Base-by-base conservation (phyloP, 2,329 filamentous ascomycete genomes). In the Neofusicoccum parvum region DNA sequence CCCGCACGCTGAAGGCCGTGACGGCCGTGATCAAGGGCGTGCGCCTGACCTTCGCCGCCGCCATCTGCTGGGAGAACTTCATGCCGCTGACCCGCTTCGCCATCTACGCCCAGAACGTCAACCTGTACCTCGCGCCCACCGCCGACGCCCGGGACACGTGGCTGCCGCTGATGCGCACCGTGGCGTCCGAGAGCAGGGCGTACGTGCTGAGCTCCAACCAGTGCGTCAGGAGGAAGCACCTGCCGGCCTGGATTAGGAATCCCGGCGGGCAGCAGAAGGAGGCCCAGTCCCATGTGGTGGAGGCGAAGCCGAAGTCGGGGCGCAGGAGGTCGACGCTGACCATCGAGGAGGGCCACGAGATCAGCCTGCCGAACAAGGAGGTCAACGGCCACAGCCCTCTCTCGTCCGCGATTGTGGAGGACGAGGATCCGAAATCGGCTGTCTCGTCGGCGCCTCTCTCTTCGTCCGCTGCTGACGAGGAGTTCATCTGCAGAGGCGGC, bases 61-160 rank as follows among this genome's bases (percentile, higher is more conserved):
- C 93, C 3, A 96, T 98, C 70, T 97, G 94, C 82, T 97, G 94
- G 94, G 94, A 98, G 78, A 97, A 92, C 77, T 96, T 94, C 80
- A 97, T 97, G 93, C 94, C 94, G 0, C 81, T 97, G 17, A 82
- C 97, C 7, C 87, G 94, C 17, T 91, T 96, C 75, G 85, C 88
- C 15, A 83, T 97, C 43, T 98, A 97, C 77, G 85, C 87, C 2
- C 94, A 97, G 77, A 96, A 96, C 74, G 88, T 97, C 72, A 96
- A 96, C 75, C 80, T 97, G 12, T 97, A 94, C 78, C 86, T 97
- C 1, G 93, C 94, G 0, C 94, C 94, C 0, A 97, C 94, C 0
- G 94, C 94, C 1, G 94, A 97, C 79, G 87, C 84, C 20, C 85
- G 94, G 67, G 91, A 94, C 72, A 88, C 91, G 0, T 98, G 94